These are phyloP conservation scores for Pelargonium nanum DNA, from an alignment of 345 rosid genomes.

Conservation along the genomic window DNA sequence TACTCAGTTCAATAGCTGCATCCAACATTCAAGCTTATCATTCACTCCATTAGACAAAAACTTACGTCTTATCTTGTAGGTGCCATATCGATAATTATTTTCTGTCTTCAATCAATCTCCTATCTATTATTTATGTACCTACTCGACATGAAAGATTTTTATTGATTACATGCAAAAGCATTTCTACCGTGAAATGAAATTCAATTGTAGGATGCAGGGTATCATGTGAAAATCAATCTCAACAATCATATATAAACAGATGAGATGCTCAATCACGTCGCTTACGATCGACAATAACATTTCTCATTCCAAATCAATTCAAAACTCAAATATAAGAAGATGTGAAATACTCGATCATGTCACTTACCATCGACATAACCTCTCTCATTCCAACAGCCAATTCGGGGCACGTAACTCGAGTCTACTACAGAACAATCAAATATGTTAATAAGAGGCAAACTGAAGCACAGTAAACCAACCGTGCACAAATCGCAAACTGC, in stretches of 20 bases:
- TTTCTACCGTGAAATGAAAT: too few species aligned
- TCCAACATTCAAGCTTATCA: slow-evolving; percentile 23
- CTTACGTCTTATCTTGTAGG: slow-evolving; percentile 6
- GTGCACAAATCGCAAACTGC: not conserved
- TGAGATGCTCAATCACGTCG: too few species aligned
- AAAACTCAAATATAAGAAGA: too few species aligned
- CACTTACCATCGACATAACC: too few species aligned
- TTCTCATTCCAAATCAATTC: not conserved
- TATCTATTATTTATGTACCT: slow-evolving; percentile 7
- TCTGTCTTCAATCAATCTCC: not conserved
- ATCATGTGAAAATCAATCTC: not conserved
- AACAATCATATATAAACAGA: not conserved
- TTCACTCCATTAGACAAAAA: slow-evolving; percentile 20
- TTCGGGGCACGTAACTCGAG: not conserved
- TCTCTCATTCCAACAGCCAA: too few species aligned
- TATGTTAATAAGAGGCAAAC: too few species aligned
- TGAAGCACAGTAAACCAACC: not conserved
- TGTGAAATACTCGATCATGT: too few species aligned
- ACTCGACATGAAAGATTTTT: slow-evolving; percentile 16
- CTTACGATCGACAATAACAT: too few species aligned
- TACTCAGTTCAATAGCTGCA: slow-evolving; percentile 25
- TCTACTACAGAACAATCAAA: not conserved
- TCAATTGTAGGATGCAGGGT: too few species aligned
- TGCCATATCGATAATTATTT: slow-evolving; percentile 8
- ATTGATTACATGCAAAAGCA: too few species aligned